phyloP scores from a whole-genome alignment of 768 basidiomycete species.

The Hygrophoropsis aurantiaca region DNA sequence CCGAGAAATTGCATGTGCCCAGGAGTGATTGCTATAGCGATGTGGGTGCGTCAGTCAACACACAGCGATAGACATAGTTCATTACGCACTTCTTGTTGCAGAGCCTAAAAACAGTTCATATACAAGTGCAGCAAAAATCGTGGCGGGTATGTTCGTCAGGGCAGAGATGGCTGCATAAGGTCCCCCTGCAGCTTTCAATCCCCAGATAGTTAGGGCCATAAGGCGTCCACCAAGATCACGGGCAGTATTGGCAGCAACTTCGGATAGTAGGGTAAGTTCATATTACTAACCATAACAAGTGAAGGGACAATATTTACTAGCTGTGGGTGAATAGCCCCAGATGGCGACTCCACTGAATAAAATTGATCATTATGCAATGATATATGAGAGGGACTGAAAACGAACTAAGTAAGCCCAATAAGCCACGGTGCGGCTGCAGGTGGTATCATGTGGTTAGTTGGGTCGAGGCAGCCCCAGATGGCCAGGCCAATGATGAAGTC shows the following conservation, averaged over 20 bases:
- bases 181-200: slow-evolving; percentile 48
- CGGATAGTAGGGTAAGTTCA: slow-evolving; percentile 1
- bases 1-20: slow-evolving; percentile 18
- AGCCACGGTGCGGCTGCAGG: slow-evolving; percentile 52
- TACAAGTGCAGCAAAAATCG: slow-evolving; percentile 48
- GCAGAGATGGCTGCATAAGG: slow-evolving; percentile 62
- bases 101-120: slow-evolving; percentile 62
- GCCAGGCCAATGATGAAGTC: slow-evolving; percentile 49
- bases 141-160: slow-evolving; percentile 67
- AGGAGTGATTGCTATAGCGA: slow-evolving; percentile 20
- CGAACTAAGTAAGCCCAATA: slow-evolving; percentile 61
- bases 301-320: slow-evolving; percentile 31
- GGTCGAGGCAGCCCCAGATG: slow-evolving; percentile 55
- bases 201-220: slow-evolving; percentile 64
- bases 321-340: slow-evolving; percentile 58
- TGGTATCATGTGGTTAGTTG: slow-evolving; percentile 57
- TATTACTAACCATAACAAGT: not conserved
- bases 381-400: slow-evolving; percentile 1
- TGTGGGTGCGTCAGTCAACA: slow-evolving; percentile 9
- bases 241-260: slow-evolving; percentile 64
- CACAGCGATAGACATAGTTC: not conserved
- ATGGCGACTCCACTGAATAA: slow-evolving; percentile 49
- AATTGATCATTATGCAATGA: slow-evolving; percentile 2
- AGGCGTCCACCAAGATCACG: slow-evolving; percentile 68
- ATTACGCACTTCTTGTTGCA: slow-evolving; percentile 52